phyloP scores from a whole-genome alignment of 352 stramenopile species.

The Phytophthora aleatoria region DNA sequence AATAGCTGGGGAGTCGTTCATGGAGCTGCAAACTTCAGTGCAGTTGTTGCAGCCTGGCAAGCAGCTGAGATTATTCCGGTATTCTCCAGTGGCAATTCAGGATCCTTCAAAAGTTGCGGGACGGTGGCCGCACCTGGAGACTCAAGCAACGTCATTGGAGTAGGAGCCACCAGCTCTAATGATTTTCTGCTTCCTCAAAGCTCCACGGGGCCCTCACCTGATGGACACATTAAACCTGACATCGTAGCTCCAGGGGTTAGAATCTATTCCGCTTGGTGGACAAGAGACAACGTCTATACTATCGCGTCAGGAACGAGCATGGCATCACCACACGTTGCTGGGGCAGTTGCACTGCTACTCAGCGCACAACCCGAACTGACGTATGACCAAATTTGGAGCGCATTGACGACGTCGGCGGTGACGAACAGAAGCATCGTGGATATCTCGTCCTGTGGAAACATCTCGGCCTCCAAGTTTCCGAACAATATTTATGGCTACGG shows the following conservation, averaged over 20 bases:
- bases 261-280: slow-evolving; percentile 45
- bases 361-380: slow-evolving; percentile 34
- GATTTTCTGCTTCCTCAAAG: slow-evolving; percentile 38
- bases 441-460: slow-evolving; percentile 31
- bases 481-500: slow-evolving; percentile 45
- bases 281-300: slow-evolving; percentile 40
- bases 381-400: slow-evolving; percentile 34
- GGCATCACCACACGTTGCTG: slow-evolving; percentile 48
- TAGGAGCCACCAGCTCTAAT: slow-evolving; percentile 36
- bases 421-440: slow-evolving; percentile 10
- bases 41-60: slow-evolving; percentile 44
- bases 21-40: slow-evolving; percentile 31
- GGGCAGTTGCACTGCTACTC: slow-evolving; percentile 51
- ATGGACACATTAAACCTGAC: slow-evolving; percentile 45
- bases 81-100: slow-evolving; percentile 48
- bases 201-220: slow-evolving; percentile 36
- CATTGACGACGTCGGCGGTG: slow-evolving; percentile 12
- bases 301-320: slow-evolving; percentile 55
- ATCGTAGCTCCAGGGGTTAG: slow-evolving; percentile 42
- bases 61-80: slow-evolving; percentile 49
- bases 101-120: slow-evolving; percentile 27
- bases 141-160: slow-evolving; percentile 40
- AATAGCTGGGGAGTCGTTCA: slow-evolving; percentile 48
- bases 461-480: slow-evolving; percentile 21
- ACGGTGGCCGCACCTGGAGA: slow-evolving; percentile 40